These are phyloP conservation scores for Digitaria exilis DNA, from an alignment of 202 grass and related monocot species.

Conservation along the genomic window DNA sequence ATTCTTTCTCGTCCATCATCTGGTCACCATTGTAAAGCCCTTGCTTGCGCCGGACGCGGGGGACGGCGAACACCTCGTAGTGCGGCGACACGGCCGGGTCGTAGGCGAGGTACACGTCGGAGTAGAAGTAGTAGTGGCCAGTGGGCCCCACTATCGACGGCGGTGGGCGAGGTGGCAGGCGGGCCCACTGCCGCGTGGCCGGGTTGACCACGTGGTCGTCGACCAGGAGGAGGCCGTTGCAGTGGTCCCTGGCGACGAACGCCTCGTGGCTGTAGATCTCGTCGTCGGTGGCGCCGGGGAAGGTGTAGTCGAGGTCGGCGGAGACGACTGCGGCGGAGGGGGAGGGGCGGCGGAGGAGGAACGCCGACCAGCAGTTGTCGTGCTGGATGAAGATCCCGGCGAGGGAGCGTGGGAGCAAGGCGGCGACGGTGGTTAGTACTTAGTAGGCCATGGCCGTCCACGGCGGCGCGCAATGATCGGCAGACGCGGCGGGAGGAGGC, in stretches of 20 bases:
- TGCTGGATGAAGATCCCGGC: neutral
- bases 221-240: conserved; percentile 1
- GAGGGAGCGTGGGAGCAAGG: neutral
- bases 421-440: neutral
- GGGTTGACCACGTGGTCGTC: neutral
- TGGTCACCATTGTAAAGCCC: too few species aligned
- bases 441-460: neutral
- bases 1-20: neutral
- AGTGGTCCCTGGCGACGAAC: neutral
- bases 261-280: neutral
- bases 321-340: too few species aligned
- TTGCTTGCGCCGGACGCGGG: neutral
- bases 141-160: neutral
- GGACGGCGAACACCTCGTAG: conserved; percentile 1
- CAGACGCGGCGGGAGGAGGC: neutral
- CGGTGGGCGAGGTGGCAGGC: neutral
- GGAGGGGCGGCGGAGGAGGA: neutral
- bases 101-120: neutral
- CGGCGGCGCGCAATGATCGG: neutral
- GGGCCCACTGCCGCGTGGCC: neutral
- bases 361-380: neutral
- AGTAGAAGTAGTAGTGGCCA: neutral
- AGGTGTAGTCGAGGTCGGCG: neutral
- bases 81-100: neutral
- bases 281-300: too few species aligned